Percentiles rank a stretch among this genome's conserved stretches.
These are phyloP conservation scores for Arthrobotrys entomopaga DNA, from an alignment of 2,329 filamentous ascomycete species.

Conservation along the genomic window DNA sequence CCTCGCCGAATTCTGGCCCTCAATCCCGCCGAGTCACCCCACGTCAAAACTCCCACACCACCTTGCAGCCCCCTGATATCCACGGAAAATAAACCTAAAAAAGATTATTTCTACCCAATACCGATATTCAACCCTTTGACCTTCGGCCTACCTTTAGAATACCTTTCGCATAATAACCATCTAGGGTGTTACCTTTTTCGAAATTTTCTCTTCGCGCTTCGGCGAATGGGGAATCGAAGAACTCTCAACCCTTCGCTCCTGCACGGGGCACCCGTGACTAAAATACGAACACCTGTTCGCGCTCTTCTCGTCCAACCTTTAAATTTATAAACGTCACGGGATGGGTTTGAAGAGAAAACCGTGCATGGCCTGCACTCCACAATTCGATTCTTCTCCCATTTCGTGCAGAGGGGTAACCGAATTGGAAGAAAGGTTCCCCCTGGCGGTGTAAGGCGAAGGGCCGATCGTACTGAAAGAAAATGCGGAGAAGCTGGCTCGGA, in stretches of 20 bases:
- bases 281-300: not conserved
- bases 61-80: not conserved
- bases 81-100: constrained; percentile 1
- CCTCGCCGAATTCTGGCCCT: too few species aligned
- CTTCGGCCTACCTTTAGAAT: not conserved
- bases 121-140: not conserved
- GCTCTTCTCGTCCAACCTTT: too few species aligned
- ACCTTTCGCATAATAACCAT: not conserved
- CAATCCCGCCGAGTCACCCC: constrained; percentile 22
- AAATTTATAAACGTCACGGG: constrained; percentile 21
- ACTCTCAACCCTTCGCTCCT: constrained; percentile 18
- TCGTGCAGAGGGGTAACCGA: not conserved
- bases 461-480: constrained; percentile 44
- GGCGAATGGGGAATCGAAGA: not conserved
- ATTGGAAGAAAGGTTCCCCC: constrained; percentile 8
- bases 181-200: not conserved
- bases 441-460: constrained; percentile 30
- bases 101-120: not conserved
- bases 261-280: constrained; percentile 31
- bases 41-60: constrained; percentile 3
- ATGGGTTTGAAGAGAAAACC: constrained; percentile 28
- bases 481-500: constrained; percentile 36
- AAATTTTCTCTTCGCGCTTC: not conserved
- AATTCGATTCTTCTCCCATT: constrained; percentile 31
- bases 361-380: constrained; percentile 40